Conservation (phyloP, 1,284 basidiomycete species). For the Hemileia vastatrix region DNA sequence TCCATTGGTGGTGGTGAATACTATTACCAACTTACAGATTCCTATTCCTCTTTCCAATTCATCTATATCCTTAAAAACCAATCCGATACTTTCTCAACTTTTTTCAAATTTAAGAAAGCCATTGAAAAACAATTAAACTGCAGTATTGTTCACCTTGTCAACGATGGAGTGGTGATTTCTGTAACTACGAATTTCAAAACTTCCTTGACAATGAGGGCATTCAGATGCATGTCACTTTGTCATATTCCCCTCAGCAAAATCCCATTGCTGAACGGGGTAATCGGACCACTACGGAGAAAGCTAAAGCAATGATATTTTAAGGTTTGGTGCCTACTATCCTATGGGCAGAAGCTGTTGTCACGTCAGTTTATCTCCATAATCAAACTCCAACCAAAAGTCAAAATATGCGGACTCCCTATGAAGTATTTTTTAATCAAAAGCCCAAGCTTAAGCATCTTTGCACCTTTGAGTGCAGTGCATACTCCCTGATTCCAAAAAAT, state of each 20-base stretch:
- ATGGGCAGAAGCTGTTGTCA: not conserved
- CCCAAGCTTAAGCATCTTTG: too few relatives aligned
- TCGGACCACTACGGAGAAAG: not conserved
- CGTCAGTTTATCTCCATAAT: not conserved
- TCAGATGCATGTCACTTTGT: not conserved
- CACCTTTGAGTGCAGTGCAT: too few relatives aligned
- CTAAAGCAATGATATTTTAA: not conserved
- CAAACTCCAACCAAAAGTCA: too few relatives aligned
- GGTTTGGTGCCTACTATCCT: not conserved
- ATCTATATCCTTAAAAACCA: not conserved
- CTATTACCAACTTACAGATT: not conserved
- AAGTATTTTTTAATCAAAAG: too few relatives aligned
- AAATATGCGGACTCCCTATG: too few relatives aligned
- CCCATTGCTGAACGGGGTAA: not conserved
- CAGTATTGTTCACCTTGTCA: not conserved
- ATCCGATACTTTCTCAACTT: not conserved
- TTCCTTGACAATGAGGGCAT: not conserved
- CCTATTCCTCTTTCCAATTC: not conserved
- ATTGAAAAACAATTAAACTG: too few relatives aligned
- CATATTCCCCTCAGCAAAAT: not conserved
- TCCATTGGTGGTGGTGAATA: not conserved
- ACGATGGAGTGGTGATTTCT: not conserved
- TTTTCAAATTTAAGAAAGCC: too few relatives aligned
- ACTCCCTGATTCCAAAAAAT: too few relatives aligned
- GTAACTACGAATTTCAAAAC: not conserved